Evolutionary conservation across 2,329 filamentous ascomycete species (phyloP).

Genomic region (Beauveria brongniartii): DNA sequence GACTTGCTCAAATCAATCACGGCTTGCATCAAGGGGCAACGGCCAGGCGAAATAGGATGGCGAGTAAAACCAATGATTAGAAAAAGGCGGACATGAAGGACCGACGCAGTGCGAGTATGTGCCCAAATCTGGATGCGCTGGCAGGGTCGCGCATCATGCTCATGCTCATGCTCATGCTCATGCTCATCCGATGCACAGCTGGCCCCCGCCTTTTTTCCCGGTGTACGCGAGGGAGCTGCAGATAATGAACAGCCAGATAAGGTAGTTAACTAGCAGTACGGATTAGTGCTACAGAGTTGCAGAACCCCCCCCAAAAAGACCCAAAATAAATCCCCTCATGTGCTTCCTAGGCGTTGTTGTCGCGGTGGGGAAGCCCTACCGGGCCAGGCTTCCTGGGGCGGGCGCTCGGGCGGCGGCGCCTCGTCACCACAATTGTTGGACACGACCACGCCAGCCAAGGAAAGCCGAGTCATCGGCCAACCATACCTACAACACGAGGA

Average conservation of each 20-base stretch:
- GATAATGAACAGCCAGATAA: too few relatives aligned
- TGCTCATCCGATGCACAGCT: not conserved
- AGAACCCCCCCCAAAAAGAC: not conserved
- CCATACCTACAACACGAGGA: conserved; percentile 2
- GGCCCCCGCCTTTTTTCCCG: not conserved
- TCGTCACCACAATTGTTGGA: conserved; percentile 4
- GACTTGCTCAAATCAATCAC: not conserved
- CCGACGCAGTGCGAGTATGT: not conserved
- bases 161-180: not conserved
- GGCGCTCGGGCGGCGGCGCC: not conserved
- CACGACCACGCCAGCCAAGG: not conserved
- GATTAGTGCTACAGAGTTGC: too few relatives aligned
- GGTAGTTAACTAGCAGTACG: too few relatives aligned
- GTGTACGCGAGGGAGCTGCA: not conserved
- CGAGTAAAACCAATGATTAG: not conserved
- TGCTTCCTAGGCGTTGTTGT: not conserved
- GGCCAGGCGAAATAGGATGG: not conserved
- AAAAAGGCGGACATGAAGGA: not conserved
- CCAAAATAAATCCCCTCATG: not conserved
- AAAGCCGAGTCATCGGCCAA: conserved; percentile 8
- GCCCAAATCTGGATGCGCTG: not conserved
- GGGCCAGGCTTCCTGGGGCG: not conserved
- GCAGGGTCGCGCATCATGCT: not conserved
- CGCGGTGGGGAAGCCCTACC: not conserved
- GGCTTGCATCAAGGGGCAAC: not conserved